These are phyloP conservation scores for Nissolia schottii DNA, from an alignment of 306 rosid genomes.

Conservation along the genomic window DNA sequence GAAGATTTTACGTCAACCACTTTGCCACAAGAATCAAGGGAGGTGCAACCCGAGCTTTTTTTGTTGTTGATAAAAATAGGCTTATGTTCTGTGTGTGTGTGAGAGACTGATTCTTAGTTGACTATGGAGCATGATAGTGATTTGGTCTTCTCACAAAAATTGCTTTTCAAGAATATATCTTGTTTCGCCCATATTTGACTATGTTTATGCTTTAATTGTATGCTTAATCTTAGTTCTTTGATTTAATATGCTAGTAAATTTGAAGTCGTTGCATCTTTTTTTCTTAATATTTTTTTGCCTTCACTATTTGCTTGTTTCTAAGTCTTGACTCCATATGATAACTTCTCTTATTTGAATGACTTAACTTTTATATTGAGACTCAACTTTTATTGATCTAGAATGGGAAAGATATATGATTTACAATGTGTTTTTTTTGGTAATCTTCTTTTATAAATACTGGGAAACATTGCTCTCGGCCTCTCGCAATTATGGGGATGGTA, in stretches of 20 bases:
- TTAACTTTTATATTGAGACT: slow-evolving; percentile 14
- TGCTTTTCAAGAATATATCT: background rate
- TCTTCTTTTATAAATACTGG: too few relatives aligned
- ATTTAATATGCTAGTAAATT: background rate
- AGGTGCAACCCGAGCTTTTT: background rate
- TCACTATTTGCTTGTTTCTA: background rate
- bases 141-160: background rate
- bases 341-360: background rate
- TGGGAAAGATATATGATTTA: background rate
- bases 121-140: background rate
- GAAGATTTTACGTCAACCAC: too few relatives aligned
- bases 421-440: too few relatives aligned
- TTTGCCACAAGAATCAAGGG: background rate
- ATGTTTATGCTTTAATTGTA: background rate
- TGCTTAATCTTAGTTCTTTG: background rate
- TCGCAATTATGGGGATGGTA: too few relatives aligned
- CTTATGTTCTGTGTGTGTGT: background rate
- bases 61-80: background rate
- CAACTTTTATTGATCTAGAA: background rate
- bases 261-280: background rate
- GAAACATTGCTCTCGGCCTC: too few relatives aligned
- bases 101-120: background rate
- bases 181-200: background rate
- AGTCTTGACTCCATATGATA: background rate
- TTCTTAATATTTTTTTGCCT: background rate